phyloP scores from a whole-genome alignment of 2,329 filamentous ascomycete species.

The Pseudogymnoascus sp. region DNA sequence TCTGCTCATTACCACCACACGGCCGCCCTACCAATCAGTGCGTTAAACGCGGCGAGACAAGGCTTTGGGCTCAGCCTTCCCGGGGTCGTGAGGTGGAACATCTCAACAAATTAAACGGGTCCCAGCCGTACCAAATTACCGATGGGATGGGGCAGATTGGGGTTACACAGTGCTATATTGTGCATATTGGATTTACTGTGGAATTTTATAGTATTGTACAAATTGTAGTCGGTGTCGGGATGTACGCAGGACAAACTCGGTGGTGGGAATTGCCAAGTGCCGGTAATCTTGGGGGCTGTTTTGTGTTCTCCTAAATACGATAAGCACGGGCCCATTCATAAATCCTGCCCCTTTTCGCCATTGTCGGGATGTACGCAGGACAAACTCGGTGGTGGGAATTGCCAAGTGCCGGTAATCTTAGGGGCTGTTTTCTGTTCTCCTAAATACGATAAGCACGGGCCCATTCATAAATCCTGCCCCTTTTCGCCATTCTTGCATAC shows the following conservation, averaged over 20 bases:
- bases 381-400: neutral
- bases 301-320: neutral
- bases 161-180: neutral
- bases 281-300: neutral
- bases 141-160: neutral
- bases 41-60: neutral
- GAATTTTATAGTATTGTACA: neutral
- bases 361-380: neutral
- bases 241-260: neutral
- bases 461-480: neutral
- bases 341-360: neutral
- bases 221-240: neutral
- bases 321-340: neutral
- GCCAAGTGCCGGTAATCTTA: neutral
- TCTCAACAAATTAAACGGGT: neutral
- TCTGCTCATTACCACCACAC: slow-evolving; percentile 4
- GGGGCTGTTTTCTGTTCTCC: neutral
- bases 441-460: neutral
- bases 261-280: neutral
- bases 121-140: slow-evolving; percentile 4
- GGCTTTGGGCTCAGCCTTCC: slow-evolving; percentile 7
- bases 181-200: neutral
- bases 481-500: neutral
- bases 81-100: slow-evolving; percentile 1
- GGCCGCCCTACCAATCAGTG: slow-evolving; percentile 4